phyloP scores from a whole-genome alignment of 768 basidiomycete species.

The Psilocybe azurescens region DNA sequence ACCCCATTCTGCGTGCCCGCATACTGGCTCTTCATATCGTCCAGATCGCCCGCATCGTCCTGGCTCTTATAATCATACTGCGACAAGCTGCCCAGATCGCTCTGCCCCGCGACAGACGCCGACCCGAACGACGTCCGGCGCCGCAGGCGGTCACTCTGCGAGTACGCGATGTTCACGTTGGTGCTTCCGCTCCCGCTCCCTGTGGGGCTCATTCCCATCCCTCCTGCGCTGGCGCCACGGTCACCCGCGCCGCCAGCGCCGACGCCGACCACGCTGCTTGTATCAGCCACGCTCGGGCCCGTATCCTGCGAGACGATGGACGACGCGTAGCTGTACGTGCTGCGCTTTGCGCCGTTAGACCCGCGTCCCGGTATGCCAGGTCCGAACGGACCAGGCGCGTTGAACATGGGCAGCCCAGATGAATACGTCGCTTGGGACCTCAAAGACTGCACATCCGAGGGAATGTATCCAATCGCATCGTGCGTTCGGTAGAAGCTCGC shows the following conservation, averaged over 20 bases:
- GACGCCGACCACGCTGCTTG: conserved; percentile 57
- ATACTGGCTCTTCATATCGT: conserved; percentile 91
- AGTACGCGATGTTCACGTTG: conserved; percentile 73
- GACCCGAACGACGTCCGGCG: conserved; percentile 75
- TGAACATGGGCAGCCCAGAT: conserved; percentile 88
- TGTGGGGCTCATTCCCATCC: no score
- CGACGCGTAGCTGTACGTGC: conserved; percentile 84
- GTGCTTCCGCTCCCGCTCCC: conserved; percentile 30
- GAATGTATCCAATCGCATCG: conserved; percentile 92
- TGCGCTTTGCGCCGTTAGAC: conserved; percentile 71
- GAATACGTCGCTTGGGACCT: conserved; percentile 97
- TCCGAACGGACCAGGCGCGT: conserved; percentile 71
- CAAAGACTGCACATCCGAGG: conserved; percentile 93
- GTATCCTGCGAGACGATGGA: conserved; percentile 94
- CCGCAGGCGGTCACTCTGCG: conserved; percentile 89
- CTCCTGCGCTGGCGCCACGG: no score
- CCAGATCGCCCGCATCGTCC: conserved; percentile 78
- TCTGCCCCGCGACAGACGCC: conserved; percentile 73
- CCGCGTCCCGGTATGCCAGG: conserved; percentile 57
- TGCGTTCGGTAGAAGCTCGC: conserved; percentile 95
- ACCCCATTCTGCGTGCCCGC: conserved; percentile 84
- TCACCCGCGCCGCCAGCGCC: conserved; percentile 11
- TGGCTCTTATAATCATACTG: conserved; percentile 89
- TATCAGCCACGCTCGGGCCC: conserved; percentile 63
- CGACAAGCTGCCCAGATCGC: conserved; percentile 80